phyloP scores from a whole-genome alignment of 257 asterid genomes.

The Fraxinus cuspidata region DNA sequence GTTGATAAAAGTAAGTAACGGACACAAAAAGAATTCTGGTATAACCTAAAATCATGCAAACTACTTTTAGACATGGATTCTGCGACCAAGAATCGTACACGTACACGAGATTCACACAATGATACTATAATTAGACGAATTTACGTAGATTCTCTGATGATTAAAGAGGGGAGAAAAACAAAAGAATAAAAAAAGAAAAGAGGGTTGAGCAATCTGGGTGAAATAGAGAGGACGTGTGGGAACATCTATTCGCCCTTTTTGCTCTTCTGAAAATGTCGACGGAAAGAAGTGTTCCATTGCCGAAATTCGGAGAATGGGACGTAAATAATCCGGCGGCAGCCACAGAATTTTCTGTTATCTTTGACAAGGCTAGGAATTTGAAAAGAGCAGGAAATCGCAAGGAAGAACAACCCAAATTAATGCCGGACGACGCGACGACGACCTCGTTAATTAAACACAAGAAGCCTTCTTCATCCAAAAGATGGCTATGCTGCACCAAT shows the following conservation, averaged over 20 bases:
- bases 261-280: slow-evolving; percentile 2
- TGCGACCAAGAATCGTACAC: neutral
- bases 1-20: neutral
- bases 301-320: slow-evolving; percentile 36
- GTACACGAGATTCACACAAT: neutral
- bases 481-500: slow-evolving; percentile 30
- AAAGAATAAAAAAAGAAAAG: neutral
- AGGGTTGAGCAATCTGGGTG: neutral
- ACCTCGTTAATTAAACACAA: slow-evolving; percentile 1
- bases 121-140: neutral
- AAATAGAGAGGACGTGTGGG: slow-evolving; percentile 3
- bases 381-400: slow-evolving; percentile 13
- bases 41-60: slow-evolving; percentile 7
- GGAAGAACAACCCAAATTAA: neutral
- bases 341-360: slow-evolving; percentile 21
- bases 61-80: neutral
- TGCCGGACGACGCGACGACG: neutral
- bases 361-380: slow-evolving; percentile 26
- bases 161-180: neutral
- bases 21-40: neutral
- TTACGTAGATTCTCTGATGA: neutral
- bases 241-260: slow-evolving; percentile 1
- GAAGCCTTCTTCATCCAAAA: slow-evolving; percentile 9
- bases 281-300: slow-evolving; percentile 22
- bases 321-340: slow-evolving; percentile 29